Base-by-base conservation (phyloP, 805 yeast species). In the Wickerhamomyces tratensis region DNA sequence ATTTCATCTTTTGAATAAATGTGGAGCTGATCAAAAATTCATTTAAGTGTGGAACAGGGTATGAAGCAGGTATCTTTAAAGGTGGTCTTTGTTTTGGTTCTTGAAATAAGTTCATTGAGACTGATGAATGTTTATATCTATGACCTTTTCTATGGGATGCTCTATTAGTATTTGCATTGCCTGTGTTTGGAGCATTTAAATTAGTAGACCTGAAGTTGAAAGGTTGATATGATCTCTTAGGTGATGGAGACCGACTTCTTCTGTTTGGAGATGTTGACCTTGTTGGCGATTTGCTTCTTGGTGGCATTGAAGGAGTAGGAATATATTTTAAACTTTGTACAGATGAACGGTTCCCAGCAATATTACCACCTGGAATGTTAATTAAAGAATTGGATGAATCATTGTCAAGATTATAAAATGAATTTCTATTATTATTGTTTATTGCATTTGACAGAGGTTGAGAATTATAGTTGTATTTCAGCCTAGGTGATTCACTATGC, bases 81-180 rank as follows among this genome's bases (percentile, higher is more conserved):
- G 88, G 83, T 5, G 83, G 79, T 34, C 80, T 69, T 36, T 70
- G 76, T 13, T 88, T 83, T 1, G 97, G 96, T 56, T 91, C 97
- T 61, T 86, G 96, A 59, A 93, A 91, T 58, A 91, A 74, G 60
- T 91, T 89, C 93, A 91, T 84, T 6, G 96, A 87, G 6, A 91
- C 96, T 8, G 96, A 88, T 4, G 97, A 88, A 61, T 91, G 98
- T 59, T 91, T 91, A 59, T 91, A 91, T 51, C 91, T 75, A 62
- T 91, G 98, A 7, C 98, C 98, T 51, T 89, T 79, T 68, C 98
- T 79, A 53, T 79, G 86, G 0, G 84, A 79, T 1, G 87, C 76
- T 53, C 67, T 57, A n/a, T 59, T 53, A 41, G 57, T 55, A 33
- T 66, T 72, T 11, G 65, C 61, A 30, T 48, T 46, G 10, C 57